A percentile compares a stretch with the other conserved stretches of the same genome.
Conservation (phyloP, 331 rosid genomes). For the Malus hybrid region DNA sequence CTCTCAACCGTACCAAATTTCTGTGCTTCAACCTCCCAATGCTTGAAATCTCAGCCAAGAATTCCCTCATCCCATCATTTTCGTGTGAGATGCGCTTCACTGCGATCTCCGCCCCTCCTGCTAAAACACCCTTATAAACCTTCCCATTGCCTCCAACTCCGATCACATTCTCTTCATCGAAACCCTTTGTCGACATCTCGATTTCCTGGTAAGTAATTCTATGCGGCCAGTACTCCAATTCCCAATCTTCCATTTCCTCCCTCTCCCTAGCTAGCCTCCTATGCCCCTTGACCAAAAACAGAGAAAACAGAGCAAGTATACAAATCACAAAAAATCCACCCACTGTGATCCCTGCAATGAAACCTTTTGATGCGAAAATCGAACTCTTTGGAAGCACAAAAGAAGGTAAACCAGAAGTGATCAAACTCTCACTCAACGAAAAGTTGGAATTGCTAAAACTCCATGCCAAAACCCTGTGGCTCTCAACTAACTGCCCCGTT, state of each 20-base stretch:
- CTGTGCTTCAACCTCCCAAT: conserved; percentile 76
- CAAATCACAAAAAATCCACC: conserved; percentile 29
- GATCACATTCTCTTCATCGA: conserved; percentile 57
- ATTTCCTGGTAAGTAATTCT: conserved; percentile 54
- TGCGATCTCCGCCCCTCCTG: conserved; percentile 56
- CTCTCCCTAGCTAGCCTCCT: conserved; percentile 34
- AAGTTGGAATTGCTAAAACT: conserved; percentile 66
- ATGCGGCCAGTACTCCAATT: conserved; percentile 89
- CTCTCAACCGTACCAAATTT: conserved; percentile 61
- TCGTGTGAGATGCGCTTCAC: conserved; percentile 69
- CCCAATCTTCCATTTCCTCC: conserved; percentile 83
- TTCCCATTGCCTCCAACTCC: conserved; percentile 86
- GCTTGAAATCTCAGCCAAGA: conserved; percentile 77
- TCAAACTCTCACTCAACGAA: conserved; percentile 40
- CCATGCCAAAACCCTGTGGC: conserved; percentile 78
- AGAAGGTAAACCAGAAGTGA: conserved; percentile 49
- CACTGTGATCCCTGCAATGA: conserved; percentile 41
- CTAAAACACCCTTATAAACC: conserved; percentile 63
- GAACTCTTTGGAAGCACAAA: conserved; percentile 62
- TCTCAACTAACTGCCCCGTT: conserved; percentile 65
- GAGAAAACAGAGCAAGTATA: conserved; percentile 23
- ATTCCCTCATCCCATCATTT: conserved; percentile 61
- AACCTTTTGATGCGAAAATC: conserved; percentile 40
- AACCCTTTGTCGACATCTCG: conserved; percentile 47
- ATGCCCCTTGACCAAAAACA: conserved; percentile 27